These are phyloP conservation scores for Rhizodiscina lignyota DNA, from an alignment of 495 filamentous ascomycete species.

Conservation along the genomic window DNA sequence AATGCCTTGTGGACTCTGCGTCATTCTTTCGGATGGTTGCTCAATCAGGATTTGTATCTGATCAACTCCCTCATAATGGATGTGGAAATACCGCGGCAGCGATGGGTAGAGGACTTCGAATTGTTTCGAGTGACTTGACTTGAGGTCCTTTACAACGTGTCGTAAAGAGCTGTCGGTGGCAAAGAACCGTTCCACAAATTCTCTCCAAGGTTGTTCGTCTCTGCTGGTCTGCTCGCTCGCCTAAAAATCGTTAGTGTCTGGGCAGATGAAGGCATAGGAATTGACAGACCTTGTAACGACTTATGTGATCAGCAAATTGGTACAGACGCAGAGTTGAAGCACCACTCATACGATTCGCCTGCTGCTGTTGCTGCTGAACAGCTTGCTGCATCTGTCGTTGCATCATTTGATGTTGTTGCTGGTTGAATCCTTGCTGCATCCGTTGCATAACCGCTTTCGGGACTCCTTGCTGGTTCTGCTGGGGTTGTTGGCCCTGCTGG, in stretches of 20 bases:
- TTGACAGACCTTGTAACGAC: slow-evolving; percentile 45
- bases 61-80: slow-evolving; percentile 65
- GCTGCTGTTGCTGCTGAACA: slow-evolving; percentile 4
- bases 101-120: slow-evolving; percentile 64
- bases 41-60: slow-evolving; percentile 64
- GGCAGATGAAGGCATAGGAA: slow-evolving; percentile 5
- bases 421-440: slow-evolving; percentile 17
- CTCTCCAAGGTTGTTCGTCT: slow-evolving; percentile 53
- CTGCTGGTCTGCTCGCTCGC: slow-evolving; percentile 14
- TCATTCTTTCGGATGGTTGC: slow-evolving; percentile 23
- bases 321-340: slow-evolving; percentile 45
- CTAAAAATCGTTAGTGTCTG: slow-evolving; percentile 6
- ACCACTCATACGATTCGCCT: slow-evolving; percentile 18
- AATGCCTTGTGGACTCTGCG: too few relatives aligned
- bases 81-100: slow-evolving; percentile 64
- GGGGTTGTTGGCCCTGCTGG: slow-evolving; percentile 18
- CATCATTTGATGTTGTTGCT: slow-evolving; percentile 22
- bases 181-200: slow-evolving; percentile 63
- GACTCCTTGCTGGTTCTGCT: slow-evolving; percentile 19
- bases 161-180: slow-evolving; percentile 51
- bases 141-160: slow-evolving; percentile 36
- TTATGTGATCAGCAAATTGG: slow-evolving; percentile 54
- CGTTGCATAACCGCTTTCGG: slow-evolving; percentile 20
- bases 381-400: slow-evolving; percentile 16
- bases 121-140: slow-evolving; percentile 36